These are phyloP conservation scores for Schoenoplectus tabernaemontani DNA, from an alignment of 202 grass and related monocot species.

Conservation along the genomic window DNA sequence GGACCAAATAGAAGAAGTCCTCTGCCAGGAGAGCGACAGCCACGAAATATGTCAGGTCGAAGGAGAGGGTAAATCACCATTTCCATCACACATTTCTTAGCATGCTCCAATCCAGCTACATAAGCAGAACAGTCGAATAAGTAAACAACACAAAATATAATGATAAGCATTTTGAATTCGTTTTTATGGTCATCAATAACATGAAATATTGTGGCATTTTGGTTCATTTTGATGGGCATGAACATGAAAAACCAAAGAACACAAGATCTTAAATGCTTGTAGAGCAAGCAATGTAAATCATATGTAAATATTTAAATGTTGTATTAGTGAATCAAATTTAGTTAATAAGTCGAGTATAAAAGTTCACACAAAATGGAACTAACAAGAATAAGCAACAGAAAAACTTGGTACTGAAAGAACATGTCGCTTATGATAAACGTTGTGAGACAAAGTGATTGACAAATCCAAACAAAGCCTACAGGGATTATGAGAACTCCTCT, in stretches of 20 bases:
- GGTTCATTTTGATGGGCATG: not conserved
- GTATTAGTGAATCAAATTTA: not conserved
- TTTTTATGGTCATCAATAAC: not conserved
- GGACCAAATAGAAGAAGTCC: constrained; percentile 92
- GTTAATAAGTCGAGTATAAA: not conserved
- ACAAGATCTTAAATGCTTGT: not conserved
- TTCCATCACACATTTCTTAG: constrained; percentile 95
- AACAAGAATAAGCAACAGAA: not conserved
- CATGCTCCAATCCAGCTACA: constrained; percentile 91
- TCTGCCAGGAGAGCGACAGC: constrained; percentile 91
- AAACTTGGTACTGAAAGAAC: not conserved
- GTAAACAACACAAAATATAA: constrained; percentile 7
- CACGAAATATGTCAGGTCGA: constrained; percentile 85
- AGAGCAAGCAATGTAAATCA: not conserved
- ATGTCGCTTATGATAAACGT: not conserved
- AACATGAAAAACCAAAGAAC: not conserved
- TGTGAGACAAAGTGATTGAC: not conserved
- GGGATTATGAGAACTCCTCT: not conserved
- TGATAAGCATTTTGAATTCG: not conserved
- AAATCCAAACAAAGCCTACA: not conserved
- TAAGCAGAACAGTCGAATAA: constrained; percentile 27
- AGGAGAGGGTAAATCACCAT: constrained; percentile 94
- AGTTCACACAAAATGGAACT: not conserved
- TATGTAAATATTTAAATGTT: not conserved
- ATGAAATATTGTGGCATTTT: not conserved